Conservation (phyloP, 352 stramenopile genomes). For the Lagenidium giganteum region DNA sequence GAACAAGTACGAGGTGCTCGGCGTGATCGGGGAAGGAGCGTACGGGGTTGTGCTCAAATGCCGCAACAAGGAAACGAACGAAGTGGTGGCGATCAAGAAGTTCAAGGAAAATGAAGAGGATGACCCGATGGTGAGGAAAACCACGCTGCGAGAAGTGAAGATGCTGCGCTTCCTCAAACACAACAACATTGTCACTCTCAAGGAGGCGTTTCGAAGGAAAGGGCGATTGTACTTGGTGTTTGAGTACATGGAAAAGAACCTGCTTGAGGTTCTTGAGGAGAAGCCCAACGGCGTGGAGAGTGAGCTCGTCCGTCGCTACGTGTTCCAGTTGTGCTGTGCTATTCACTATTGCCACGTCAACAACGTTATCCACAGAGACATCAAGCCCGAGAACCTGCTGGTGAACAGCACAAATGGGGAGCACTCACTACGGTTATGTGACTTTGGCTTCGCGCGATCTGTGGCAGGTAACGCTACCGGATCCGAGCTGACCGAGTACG, state of each 20-base stretch:
- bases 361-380: slow-evolving; percentile 98
- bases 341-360: slow-evolving; percentile 97
- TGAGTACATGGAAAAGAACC: slow-evolving; percentile 97
- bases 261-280: slow-evolving; percentile 93
- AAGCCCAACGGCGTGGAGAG: slow-evolving; percentile 82
- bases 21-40: slow-evolving; percentile 90
- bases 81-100: slow-evolving; percentile 99
- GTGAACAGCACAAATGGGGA: slow-evolving; percentile 93
- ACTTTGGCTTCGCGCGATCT: slow-evolving; percentile 96
- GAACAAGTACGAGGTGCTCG: slow-evolving; percentile 95
- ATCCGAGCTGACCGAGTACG: slow-evolving; percentile 98
- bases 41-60: slow-evolving; percentile 94
- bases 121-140: slow-evolving; percentile 92
- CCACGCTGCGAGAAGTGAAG: slow-evolving; percentile 94
- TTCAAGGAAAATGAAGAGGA: slow-evolving; percentile 93
- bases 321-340: slow-evolving; percentile 97
- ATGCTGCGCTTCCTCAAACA: slow-evolving; percentile 98
- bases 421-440: slow-evolving; percentile 97
- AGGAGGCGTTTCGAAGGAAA: slow-evolving; percentile 98
- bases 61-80: slow-evolving; percentile 93
- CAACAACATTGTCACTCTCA: slow-evolving; percentile 97
- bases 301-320: slow-evolving; percentile 96
- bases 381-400: slow-evolving; percentile 99
- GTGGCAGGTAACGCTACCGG: slow-evolving; percentile 61
- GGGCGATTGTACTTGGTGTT: slow-evolving; percentile 96